phyloP scores from a whole-genome alignment of 1,139 yeast genomes.

The Geotrichum macrosporum region DNA sequence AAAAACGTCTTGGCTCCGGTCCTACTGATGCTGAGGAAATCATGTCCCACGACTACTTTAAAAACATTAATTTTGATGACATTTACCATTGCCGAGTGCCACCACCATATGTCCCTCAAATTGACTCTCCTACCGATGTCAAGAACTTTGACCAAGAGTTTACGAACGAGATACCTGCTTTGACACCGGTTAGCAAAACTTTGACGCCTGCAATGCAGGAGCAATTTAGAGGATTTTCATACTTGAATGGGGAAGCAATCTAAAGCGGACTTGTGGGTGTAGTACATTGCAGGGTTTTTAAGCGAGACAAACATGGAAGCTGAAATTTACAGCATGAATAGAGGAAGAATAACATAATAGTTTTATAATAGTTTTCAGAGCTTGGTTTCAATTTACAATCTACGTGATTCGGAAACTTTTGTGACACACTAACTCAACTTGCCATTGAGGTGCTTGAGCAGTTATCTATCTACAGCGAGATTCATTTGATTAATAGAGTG shows the following conservation, averaged over 20 bases:
- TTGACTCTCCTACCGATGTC: conserved; percentile 83
- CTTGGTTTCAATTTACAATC: too few species aligned
- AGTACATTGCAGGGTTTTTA: too few species aligned
- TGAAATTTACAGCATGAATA: too few species aligned
- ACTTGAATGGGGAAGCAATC: conserved; percentile 59
- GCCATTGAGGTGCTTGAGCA: too few species aligned
- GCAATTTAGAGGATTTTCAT: conserved; percentile 94
- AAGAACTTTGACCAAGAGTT: conserved; percentile 92
- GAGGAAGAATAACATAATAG: too few species aligned
- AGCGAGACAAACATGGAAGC: too few species aligned
- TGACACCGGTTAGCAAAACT: conserved; percentile 89
- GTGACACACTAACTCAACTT: too few species aligned
- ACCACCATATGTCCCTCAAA: conserved; percentile 67
- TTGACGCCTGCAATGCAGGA: conserved; percentile 88
- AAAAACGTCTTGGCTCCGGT: conserved; percentile 76
- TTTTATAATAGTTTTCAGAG: too few species aligned
- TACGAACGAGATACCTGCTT: conserved; percentile 88
- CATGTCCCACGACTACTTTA: conserved; percentile 92
- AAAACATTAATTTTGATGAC: conserved; percentile 85
- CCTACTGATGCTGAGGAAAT: conserved; percentile 86
- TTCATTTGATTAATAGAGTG: too few species aligned
- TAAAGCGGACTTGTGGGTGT: too few species aligned
- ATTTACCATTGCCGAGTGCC: conserved; percentile 65
- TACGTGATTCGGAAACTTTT: too few species aligned
- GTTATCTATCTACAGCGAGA: too few species aligned